These are phyloP conservation scores for Paralagenidium karlingii DNA, from an alignment of 352 stramenopile species.

Conservation along the genomic window DNA sequence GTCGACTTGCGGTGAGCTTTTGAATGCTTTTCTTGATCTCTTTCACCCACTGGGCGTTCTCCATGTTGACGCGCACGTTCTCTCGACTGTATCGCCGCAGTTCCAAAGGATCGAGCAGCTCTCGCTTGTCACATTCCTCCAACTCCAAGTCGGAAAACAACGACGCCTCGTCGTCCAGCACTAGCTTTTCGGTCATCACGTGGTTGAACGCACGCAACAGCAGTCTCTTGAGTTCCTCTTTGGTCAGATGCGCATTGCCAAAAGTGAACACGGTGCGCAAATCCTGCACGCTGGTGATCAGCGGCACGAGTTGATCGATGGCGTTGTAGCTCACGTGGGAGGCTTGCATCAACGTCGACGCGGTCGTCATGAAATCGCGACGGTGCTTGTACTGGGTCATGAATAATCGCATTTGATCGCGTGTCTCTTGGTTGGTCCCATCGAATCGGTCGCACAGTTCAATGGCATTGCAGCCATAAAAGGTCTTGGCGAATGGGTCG, in stretches of 20 bases:
- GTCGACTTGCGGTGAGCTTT: background rate
- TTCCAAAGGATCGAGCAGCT: background rate
- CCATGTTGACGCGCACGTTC: constrained; percentile 7
- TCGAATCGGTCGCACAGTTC: no score
- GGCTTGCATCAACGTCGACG: no score
- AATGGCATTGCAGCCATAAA: no score
- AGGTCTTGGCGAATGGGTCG: no score
- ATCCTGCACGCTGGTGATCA: constrained; percentile 3
- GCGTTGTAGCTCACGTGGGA: no score
- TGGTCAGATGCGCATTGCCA: background rate
- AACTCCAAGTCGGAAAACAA: constrained; percentile 5
- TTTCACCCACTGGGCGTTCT: constrained; percentile 2
- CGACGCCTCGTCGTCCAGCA: constrained; percentile 3
- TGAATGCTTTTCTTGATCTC: constrained; percentile 2
- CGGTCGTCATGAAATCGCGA: no score
- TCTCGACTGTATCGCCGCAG: constrained; percentile 3
- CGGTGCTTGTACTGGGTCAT: no score
- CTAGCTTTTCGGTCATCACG: constrained; percentile 7
- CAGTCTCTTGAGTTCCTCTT: constrained; percentile 1
- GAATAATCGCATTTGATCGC: no score
- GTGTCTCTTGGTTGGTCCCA: no score
- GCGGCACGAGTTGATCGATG: constrained; percentile 1
- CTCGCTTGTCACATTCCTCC: constrained; percentile 1
- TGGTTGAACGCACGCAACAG: constrained; percentile 1
- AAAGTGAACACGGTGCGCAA: constrained; percentile 2